Base-by-base conservation (phyloP, 495 filamentous ascomycete species). In the Talaromyces adpressus region DNA sequence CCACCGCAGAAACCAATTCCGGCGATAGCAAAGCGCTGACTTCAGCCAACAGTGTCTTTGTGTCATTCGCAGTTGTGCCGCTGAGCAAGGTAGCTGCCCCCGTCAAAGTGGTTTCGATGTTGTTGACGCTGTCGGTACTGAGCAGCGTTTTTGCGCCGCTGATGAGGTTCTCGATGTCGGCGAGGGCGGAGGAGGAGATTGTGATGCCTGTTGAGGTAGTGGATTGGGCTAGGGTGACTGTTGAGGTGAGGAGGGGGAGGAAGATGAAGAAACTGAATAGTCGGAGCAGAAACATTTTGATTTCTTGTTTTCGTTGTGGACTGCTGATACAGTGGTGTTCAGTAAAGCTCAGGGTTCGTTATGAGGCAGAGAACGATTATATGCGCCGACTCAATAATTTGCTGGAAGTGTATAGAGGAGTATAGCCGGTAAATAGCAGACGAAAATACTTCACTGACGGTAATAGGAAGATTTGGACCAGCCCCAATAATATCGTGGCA, bases 101-200 rank as follows among this genome's bases (percentile, higher is more conserved):
- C 41, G 65, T 71, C 34, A 77, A 68, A 11, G 75, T 76, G 1
- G 67, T 74, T 49, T 81, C 70, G 30, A 84, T 68, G 66, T 83
- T 78, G 53, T 78, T 63, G 67, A 78, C 66, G 56, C 71, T 77
- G 6, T 79, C 65, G 11, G 66, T 53, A 61, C 65, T 75, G 6
- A 84, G 68, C 4, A 84, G 67, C 1, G 67, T 64, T 61, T 72
- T 64, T 30, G 68, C 68, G 12, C 67, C 71, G 23, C 60, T 60
- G 29, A 77, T 56, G 8, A 74, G 59, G 2, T 53, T 62, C 9
- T 71, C 70, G 2, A 75, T 59, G 6, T 73, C 71, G 11, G 63
- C 51, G 20, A 77, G 66, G 4, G 0, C 63, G 66, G 7, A 72
- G 69, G 41, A 65, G 64, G 18, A 79, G 65, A 53, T 73, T 67